Conservation (phyloP, 2,329 filamentous ascomycete species). For the Hypomyces rosellus region DNA sequence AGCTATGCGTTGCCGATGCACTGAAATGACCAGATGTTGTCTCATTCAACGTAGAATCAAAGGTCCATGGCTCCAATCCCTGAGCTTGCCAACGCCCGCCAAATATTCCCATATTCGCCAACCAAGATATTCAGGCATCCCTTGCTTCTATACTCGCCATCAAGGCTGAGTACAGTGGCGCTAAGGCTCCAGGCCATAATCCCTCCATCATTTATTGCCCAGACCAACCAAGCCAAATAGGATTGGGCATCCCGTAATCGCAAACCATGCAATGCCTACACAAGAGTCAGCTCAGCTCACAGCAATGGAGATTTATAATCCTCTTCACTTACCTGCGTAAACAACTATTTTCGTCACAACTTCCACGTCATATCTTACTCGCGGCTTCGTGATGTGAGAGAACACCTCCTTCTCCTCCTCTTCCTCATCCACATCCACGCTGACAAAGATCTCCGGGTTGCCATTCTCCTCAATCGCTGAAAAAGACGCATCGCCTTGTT, state of each 20-base stretch:
- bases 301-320: neutral
- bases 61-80: too few species aligned
- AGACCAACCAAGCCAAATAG: constrained; percentile 59
- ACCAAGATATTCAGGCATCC: too few species aligned
- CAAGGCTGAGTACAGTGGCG: too few species aligned
- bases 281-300: constrained; percentile 9
- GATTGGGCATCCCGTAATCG: constrained; percentile 67
- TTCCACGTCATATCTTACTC: constrained; percentile 96
- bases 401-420: constrained; percentile 75
- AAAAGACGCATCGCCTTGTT: constrained; percentile 52
- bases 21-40: too few species aligned
- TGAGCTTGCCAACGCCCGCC: too few species aligned
- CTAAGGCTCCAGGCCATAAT: too few species aligned
- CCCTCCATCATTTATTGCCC: constrained; percentile 12
- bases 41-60: too few species aligned
- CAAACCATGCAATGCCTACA: constrained; percentile 74
- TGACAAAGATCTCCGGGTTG: constrained; percentile 25
- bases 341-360: constrained; percentile 95
- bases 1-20: too few species aligned
- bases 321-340: constrained; percentile 64
- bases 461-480: constrained; percentile 26
- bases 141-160: too few species aligned
- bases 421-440: constrained; percentile 39
- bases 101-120: too few species aligned
- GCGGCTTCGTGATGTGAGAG: constrained; percentile 71